phyloP scores from a whole-genome alignment of 257 asterid genomes.

The Sherardia arvensis region DNA sequence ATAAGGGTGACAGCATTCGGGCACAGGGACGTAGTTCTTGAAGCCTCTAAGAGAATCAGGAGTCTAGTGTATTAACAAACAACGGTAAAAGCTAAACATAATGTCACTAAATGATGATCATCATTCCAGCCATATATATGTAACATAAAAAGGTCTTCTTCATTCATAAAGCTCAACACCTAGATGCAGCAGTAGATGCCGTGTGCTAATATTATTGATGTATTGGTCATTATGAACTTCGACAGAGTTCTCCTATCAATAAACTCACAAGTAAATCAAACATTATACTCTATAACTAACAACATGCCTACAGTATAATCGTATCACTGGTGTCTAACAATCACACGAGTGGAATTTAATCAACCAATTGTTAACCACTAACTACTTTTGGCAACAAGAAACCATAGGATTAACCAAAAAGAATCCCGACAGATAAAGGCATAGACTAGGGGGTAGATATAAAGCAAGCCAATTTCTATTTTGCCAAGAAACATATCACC shows the following conservation, averaged over 20 bases:
- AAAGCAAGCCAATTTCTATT: background rate
- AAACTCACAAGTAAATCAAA: too few species aligned
- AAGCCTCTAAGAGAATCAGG: conserved; percentile 65
- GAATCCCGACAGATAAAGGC: background rate
- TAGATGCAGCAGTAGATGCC: background rate
- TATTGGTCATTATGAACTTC: background rate
- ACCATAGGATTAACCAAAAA: background rate
- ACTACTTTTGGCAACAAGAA: background rate
- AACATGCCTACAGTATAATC: background rate
- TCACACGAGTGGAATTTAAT: background rate
- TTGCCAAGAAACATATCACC: background rate
- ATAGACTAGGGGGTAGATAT: background rate
- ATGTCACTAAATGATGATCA: background rate
- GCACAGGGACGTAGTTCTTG: conserved; percentile 49
- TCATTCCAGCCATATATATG: background rate
- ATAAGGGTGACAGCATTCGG: conserved; percentile 79
- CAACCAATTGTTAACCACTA: background rate
- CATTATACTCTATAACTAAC: background rate
- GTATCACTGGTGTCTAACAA: background rate
- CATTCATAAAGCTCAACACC: background rate
- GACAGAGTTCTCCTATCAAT: too few species aligned
- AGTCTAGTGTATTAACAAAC: conserved; percentile 24
- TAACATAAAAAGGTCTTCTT: background rate
- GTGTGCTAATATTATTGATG: background rate
- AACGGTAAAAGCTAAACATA: background rate